phyloP scores from a whole-genome alignment of 495 filamentous ascomycete genomes.

The Neurospora sp. region DNA sequence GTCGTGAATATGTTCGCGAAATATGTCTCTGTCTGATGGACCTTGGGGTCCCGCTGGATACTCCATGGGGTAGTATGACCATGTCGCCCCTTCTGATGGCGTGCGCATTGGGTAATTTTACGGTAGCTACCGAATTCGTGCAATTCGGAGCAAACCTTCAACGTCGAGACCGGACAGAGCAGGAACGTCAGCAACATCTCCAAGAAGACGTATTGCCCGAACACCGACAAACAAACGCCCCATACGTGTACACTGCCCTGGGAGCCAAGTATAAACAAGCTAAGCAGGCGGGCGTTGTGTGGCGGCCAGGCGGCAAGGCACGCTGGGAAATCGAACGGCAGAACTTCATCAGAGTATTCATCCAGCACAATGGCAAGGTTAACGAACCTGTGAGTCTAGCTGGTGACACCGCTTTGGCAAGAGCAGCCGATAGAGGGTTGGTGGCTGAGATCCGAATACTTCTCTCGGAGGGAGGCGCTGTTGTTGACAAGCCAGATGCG shows the following conservation, averaged over 20 bases:
- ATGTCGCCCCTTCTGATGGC: background rate
- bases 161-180: background rate
- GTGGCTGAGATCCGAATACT: background rate
- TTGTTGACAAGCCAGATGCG: slow-evolving; percentile 1
- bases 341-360: background rate
- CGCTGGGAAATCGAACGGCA: background rate
- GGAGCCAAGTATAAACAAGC: background rate
- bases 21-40: background rate
- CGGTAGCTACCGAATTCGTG: background rate
- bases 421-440: slow-evolving; percentile 1
- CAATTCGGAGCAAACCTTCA: background rate
- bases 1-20: background rate
- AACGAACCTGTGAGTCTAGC: background rate
- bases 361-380: background rate
- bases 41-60: background rate
- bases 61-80: background rate
- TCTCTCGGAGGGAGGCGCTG: slow-evolving; percentile 1
- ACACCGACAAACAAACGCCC: background rate
- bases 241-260: background rate
- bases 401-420: slow-evolving; percentile 1
- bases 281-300: background rate
- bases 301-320: background rate
- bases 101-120: background rate
- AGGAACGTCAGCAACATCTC: background rate
- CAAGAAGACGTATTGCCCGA: background rate